These are phyloP conservation scores for Hordeum vulgare DNA, from an alignment of 176 grass and related monocot species.

Conservation along the genomic window MorexV3_pseudomolecules_assembly NC_058519.1:19240861-19241360, in stretches of 20 bases:
- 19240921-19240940: background rate
- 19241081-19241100: slow-evolving; percentile 16
- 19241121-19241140: background rate
- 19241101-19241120: slow-evolving; percentile 14
- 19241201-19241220: background rate
- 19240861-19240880: too few relatives aligned
- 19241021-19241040: slow-evolving; percentile 33
- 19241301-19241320: too few relatives aligned
- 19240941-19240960: background rate
- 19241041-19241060: slow-evolving; percentile 40
- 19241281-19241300: background rate
- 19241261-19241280: background rate
- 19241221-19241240: slow-evolving; percentile 8
- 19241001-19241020: background rate
- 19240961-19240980: background rate
- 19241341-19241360: too few relatives aligned
- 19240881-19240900: too few relatives aligned
- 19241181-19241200: background rate
- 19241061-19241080: slow-evolving; percentile 36
- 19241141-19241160: background rate
- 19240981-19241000: background rate
- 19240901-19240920: too few relatives aligned
- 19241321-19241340: too few relatives aligned
- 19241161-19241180: background rate
- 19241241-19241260: slow-evolving; percentile 5